Conservation (phyloP, 805 yeast genomes). For the Candida chauliodis region DNA sequence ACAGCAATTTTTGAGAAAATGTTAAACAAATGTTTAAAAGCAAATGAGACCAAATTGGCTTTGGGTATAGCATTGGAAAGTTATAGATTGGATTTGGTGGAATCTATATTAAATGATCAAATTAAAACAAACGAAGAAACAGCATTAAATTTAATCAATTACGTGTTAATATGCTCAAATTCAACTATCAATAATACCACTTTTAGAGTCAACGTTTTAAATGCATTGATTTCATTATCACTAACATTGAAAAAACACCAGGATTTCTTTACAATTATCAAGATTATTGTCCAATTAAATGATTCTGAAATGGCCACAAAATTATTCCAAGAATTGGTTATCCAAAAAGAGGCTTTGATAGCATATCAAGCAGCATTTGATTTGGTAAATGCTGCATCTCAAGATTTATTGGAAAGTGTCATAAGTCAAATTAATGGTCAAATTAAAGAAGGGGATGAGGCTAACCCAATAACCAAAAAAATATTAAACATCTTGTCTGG, state of each 20-base stretch:
- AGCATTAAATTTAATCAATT: slow-evolving; percentile 57
- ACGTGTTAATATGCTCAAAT: slow-evolving; percentile 71
- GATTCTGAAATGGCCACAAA: slow-evolving; percentile 67
- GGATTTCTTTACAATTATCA: slow-evolving; percentile 81
- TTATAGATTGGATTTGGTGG: slow-evolving; percentile 77
- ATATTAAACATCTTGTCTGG: slow-evolving; percentile 78
- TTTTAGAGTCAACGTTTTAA: slow-evolving; percentile 65
- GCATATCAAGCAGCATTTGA: slow-evolving; percentile 96
- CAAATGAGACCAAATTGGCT: slow-evolving; percentile 74
- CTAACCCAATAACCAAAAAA: slow-evolving; percentile 28
- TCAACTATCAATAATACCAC: slow-evolving; percentile 59
- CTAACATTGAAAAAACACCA: slow-evolving; percentile 51
- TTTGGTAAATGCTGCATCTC: slow-evolving; percentile 86
- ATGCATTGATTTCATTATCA: slow-evolving; percentile 58
- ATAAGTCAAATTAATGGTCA: slow-evolving; percentile 38
- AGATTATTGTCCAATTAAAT: slow-evolving; percentile 84
- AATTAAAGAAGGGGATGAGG: slow-evolving; percentile 11
- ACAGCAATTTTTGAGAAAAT: slow-evolving; percentile 75
- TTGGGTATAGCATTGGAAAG: slow-evolving; percentile 90
- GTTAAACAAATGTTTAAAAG: slow-evolving; percentile 72
- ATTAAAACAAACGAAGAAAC: slow-evolving; percentile 44
- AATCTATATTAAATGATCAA: slow-evolving; percentile 47
- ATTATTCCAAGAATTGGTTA: slow-evolving; percentile 60
- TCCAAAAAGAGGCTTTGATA: slow-evolving; percentile 47
- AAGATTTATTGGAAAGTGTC: slow-evolving; percentile 69